Conservation (phyloP, 1,139 yeast species). For the Nakaseomyces glabratus region DNA sequence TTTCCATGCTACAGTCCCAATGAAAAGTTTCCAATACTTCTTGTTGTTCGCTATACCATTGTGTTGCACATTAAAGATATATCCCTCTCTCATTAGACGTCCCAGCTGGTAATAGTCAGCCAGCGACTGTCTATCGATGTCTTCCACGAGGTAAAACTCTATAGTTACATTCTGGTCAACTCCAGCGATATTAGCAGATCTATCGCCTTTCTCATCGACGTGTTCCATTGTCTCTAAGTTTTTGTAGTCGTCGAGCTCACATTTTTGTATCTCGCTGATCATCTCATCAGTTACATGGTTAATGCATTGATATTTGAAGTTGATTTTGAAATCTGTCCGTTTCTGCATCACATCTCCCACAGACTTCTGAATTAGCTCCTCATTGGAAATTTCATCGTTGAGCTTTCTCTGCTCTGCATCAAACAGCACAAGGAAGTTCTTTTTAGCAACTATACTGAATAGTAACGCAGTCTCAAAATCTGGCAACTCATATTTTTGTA, state of each 20-base stretch:
- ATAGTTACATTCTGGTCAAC: conserved; percentile 3
- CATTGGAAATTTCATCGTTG: neutral
- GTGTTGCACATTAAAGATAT: conserved; percentile 1
- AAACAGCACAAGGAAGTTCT: conserved; percentile 13
- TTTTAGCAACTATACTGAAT: conserved; percentile 15
- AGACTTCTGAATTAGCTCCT: conserved; percentile 1
- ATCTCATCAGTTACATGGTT: conserved; percentile 1
- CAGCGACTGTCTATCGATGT: conserved; percentile 1
- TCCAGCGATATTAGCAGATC: conserved; percentile 11
- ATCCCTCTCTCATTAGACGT: conserved; percentile 8
- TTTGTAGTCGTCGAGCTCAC: neutral
- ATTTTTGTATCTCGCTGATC: neutral
- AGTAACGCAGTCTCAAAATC: conserved; percentile 16
- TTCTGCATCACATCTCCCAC: neutral
- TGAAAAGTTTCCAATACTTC: conserved; percentile 11
- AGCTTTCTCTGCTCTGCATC: conserved; percentile 1
- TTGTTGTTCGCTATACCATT: conserved; percentile 4
- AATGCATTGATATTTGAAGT: neutral
- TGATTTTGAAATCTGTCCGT: neutral
- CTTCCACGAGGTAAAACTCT: conserved; percentile 7
- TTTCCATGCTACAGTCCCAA: conserved; percentile 17
- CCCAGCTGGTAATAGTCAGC: conserved; percentile 9
- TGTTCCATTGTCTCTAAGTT: neutral
- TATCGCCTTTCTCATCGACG: conserved; percentile 6
- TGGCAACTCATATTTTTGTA: conserved; percentile 10